phyloP scores from a whole-genome alignment of 140 eudicot genomes.

The Ambrosia hybrid region DNA sequence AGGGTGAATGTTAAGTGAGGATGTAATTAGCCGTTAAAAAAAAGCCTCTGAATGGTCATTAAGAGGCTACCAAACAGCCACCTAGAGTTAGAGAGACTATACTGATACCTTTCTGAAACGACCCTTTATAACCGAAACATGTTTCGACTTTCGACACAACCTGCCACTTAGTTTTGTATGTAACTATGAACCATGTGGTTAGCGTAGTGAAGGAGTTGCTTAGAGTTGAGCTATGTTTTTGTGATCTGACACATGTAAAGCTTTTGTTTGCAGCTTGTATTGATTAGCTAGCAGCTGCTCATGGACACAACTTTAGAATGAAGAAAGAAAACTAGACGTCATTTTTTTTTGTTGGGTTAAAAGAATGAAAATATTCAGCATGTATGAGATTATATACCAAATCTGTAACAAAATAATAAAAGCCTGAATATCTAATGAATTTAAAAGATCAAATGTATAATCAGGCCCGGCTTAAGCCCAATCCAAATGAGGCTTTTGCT shows the following conservation, averaged over 20 bases:
- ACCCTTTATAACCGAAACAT: neutral
- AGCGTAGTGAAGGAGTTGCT: neutral
- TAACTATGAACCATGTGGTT: slow-evolving; percentile 1
- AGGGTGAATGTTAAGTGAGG: too few species aligned
- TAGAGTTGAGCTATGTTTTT: slow-evolving; percentile 10
- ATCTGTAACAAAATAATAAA: neutral
- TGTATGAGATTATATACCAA: too few species aligned
- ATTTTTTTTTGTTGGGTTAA: neutral
- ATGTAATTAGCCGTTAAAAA: too few species aligned
- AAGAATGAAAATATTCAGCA: too few species aligned
- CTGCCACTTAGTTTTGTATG: neutral
- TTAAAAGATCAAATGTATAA: too few species aligned
- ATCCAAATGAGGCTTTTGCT: too few species aligned
- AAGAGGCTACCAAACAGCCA: too few species aligned
- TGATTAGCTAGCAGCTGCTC: slow-evolving; percentile 14
- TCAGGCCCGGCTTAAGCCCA: too few species aligned
- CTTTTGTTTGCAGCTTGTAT: slow-evolving; percentile 32
- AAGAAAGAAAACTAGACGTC: neutral
- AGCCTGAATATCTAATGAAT: neutral
- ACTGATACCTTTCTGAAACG: neutral
- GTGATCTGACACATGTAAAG: neutral
- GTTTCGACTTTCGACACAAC: neutral
- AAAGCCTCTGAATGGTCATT: too few species aligned
- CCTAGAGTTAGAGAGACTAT: too few species aligned
- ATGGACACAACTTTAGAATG: slow-evolving; percentile 11